These are phyloP conservation scores for Moricandia moricandioides DNA, from an alignment of 345 rosid species.

Conservation along the genomic window DNA sequence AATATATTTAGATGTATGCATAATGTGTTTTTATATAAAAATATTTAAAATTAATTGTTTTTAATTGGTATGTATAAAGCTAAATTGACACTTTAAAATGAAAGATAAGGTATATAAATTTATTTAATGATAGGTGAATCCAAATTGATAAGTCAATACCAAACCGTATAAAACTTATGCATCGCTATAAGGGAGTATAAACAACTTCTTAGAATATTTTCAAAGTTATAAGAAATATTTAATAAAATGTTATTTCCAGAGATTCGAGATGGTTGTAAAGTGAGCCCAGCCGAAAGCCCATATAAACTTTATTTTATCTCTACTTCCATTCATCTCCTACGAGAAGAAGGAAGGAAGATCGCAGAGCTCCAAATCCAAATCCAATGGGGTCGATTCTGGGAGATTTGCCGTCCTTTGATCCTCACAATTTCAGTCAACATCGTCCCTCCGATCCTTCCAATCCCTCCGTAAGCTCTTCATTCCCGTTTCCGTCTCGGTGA, in stretches of 20 bases:
- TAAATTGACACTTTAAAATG: too few species aligned
- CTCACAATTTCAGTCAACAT: constrained; percentile 84
- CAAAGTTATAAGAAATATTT: too few species aligned
- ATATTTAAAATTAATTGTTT: too few species aligned
- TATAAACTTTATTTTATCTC: neutral
- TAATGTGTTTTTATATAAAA: too few species aligned
- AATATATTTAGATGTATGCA: too few species aligned
- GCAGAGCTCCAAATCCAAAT: neutral
- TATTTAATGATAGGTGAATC: neutral
- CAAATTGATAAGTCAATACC: neutral
- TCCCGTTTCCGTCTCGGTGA: neutral
- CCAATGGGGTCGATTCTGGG: constrained; percentile 74
- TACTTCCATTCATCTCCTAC: neutral
- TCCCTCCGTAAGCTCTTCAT: constrained; percentile 58
- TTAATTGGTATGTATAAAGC: too few species aligned
- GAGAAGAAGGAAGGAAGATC: constrained; percentile 3
- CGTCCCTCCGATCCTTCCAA: constrained; percentile 81
- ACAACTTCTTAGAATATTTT: too few species aligned
- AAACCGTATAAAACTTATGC: neutral
- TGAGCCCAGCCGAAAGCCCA: constrained; percentile 1
- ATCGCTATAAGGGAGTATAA: too few species aligned
- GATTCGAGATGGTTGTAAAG: neutral
- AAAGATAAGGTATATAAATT: neutral
- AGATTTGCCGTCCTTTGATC: constrained; percentile 78
- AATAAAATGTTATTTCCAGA: neutral